Conservation (phyloP, 129 eudicot species). For the Lactuca sativa region DNA sequence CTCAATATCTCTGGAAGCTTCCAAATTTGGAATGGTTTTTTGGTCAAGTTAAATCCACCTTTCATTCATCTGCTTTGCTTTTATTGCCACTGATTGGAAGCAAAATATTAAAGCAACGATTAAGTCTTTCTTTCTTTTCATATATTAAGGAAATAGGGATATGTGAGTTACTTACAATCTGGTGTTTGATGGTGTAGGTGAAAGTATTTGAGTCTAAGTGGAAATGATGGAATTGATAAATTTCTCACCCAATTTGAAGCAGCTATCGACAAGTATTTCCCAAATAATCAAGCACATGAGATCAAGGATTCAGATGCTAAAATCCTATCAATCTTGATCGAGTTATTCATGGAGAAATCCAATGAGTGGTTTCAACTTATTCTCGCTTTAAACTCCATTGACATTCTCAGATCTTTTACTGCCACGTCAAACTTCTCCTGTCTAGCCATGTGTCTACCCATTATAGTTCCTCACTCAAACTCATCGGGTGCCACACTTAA, state of each 20-base stretch:
- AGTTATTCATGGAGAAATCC: constrained; percentile 79
- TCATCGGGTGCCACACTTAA: constrained; percentile 64
- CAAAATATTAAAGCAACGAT: constrained; percentile 83
- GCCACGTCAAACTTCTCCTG: constrained; percentile 48
- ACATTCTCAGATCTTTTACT: constrained; percentile 90
- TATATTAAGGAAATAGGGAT: background rate
- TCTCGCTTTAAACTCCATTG: constrained; percentile 63
- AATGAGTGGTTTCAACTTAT: constrained; percentile 78
- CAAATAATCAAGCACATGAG: constrained; percentile 77
- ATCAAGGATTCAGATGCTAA: constrained; percentile 69
- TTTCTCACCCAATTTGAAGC: constrained; percentile 88
- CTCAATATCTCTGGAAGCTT: constrained; percentile 77
- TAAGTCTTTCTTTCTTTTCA: constrained; percentile 34
- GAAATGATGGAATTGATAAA: constrained; percentile 67
- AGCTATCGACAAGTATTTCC: constrained; percentile 92
- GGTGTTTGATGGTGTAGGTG: constrained; percentile 52
- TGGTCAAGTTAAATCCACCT: constrained; percentile 74
- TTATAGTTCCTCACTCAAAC: constrained; percentile 51
- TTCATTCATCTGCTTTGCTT: constrained; percentile 66
- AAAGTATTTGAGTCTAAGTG: constrained; percentile 78
- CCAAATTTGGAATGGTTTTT: constrained; percentile 83
- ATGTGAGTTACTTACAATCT: constrained; percentile 8
- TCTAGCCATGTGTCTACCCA: constrained; percentile 75
- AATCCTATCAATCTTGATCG: constrained; percentile 71
- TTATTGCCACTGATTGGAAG: constrained; percentile 71